Percentiles rank a stretch among this genome's conserved stretches.
Evolutionary conservation across 257 asterid species (phyloP).

Genomic region (Gynochthodes officinalis): DNA sequence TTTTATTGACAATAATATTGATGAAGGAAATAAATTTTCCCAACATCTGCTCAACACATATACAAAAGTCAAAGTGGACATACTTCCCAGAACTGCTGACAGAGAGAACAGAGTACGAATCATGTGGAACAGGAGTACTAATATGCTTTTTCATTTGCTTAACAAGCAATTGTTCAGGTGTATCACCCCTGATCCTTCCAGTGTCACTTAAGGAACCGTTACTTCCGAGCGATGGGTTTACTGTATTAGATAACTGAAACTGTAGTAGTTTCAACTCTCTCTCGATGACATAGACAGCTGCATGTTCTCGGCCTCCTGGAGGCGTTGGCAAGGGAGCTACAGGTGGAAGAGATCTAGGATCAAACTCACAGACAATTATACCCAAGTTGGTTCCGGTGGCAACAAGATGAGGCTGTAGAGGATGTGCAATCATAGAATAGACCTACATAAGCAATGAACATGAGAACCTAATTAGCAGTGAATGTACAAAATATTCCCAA

Average conservation of each 20-base stretch:
- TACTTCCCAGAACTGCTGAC: constrained; percentile 99
- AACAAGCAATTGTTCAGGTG: constrained; percentile 81
- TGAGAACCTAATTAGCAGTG: constrained; percentile 3
- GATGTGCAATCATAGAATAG: constrained; percentile 93
- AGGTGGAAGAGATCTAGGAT: constrained; percentile 90
- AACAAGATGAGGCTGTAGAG: constrained; percentile 94
- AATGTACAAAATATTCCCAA: not conserved
- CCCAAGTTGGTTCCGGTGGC: constrained; percentile 98
- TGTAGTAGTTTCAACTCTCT: constrained; percentile 86
- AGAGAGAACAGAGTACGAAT: constrained; percentile 90
- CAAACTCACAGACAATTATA: constrained; percentile 91
- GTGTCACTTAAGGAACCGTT: constrained; percentile 82
- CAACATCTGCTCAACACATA: constrained; percentile 4
- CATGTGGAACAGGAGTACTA: constrained; percentile 97
- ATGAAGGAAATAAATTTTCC: not conserved
- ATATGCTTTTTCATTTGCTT: constrained; percentile 92
- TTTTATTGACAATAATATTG: not conserved
- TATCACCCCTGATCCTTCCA: constrained; percentile 85
- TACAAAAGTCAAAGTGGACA: constrained; percentile 32
- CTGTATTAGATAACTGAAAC: constrained; percentile 78
- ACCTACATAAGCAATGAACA: constrained; percentile 43
- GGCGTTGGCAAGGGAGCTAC: constrained; percentile 86
- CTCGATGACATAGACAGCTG: constrained; percentile 90
- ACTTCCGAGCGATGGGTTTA: constrained; percentile 87
- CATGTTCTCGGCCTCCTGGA: constrained; percentile 80